Conservation (phyloP, 768 basidiomycete species). For the Suillus spraguei region DNA sequence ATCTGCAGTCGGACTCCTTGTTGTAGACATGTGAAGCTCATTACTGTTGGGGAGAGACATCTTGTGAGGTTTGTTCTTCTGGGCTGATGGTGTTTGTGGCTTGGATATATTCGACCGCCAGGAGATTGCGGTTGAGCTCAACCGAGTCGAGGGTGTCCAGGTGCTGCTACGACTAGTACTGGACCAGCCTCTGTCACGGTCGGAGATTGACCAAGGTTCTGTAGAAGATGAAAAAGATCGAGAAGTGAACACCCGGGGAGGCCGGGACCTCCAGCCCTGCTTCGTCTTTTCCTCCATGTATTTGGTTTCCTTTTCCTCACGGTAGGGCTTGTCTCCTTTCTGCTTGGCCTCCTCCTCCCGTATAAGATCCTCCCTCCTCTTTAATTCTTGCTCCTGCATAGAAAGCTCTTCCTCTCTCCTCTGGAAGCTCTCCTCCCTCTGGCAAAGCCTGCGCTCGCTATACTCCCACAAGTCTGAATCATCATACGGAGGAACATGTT, state of each 20-base stretch:
- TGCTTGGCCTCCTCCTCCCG: slow-evolving; percentile 11
- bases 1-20: slow-evolving; percentile 31
- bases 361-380: slow-evolving; percentile 17
- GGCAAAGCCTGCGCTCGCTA: slow-evolving; percentile 33
- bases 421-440: slow-evolving; percentile 32
- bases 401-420: slow-evolving; percentile 31
- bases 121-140: slow-evolving; percentile 26
- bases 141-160: slow-evolving; percentile 32
- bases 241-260: slow-evolving; percentile 10
- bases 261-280: slow-evolving; percentile 26
- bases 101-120: slow-evolving; percentile 28
- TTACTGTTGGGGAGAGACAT: slow-evolving; percentile 24
- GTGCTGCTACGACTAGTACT: slow-evolving; percentile 28
- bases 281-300: slow-evolving; percentile 32
- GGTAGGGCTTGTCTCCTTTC: not conserved
- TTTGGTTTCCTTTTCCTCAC: slow-evolving; percentile 22
- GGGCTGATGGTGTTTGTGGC: slow-evolving; percentile 26
- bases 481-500: slow-evolving; percentile 24
- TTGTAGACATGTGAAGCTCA: slow-evolving; percentile 35
- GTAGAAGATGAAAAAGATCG: slow-evolving; percentile 29
- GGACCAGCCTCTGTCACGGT: slow-evolving; percentile 29
- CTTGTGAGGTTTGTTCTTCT: slow-evolving; percentile 20
- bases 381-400: not conserved
- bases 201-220: slow-evolving; percentile 30
- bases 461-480: slow-evolving; percentile 32